Evolutionary conservation across 1,284 basidiomycete genomes (phyloP).

Genomic region (Microbotryum violaceum): DNA sequence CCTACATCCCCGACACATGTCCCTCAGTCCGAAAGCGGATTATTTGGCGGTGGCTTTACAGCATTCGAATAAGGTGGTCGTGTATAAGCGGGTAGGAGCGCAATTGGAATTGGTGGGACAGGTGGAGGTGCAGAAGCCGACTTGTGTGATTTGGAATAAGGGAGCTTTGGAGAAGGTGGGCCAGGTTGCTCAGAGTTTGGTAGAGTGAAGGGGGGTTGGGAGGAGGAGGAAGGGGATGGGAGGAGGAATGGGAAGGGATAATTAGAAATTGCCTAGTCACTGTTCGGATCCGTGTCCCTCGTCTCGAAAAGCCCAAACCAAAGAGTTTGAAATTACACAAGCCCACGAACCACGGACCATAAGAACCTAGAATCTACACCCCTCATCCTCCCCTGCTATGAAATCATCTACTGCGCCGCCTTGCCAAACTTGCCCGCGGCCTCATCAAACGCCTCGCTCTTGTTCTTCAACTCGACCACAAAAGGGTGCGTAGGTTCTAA

Average conservation of each 20-base stretch:
- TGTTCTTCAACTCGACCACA: conserved; percentile 55
- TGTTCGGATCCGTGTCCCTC: no score
- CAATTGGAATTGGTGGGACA: conserved; percentile 10
- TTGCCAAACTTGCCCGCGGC: conserved; percentile 30
- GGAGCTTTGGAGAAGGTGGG: not conserved
- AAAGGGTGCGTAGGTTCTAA: conserved; percentile 60
- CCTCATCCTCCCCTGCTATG: no score
- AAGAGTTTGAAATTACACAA: no score
- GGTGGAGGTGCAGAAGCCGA: conserved; percentile 18
- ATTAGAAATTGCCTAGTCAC: no score
- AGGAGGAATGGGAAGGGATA: no score
- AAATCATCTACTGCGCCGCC: not conserved
- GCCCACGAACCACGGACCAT: no score
- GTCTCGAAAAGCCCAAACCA: no score
- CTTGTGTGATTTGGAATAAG: conserved; percentile 10
- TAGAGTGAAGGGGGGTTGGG: no score
- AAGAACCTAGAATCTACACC: no score
- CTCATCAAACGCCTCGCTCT: conserved; percentile 52
- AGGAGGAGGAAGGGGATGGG: no score
- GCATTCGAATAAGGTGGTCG: conserved; percentile 20
- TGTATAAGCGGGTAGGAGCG: conserved; percentile 7
- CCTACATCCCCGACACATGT: conserved; percentile 17
- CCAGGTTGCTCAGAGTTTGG: not conserved
- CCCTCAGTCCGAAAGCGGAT: conserved; percentile 8
- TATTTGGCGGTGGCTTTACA: conserved; percentile 20